Percentiles rank a stretch among this genome's conserved stretches.
phyloP scores from a whole-genome alignment of 2,329 filamentous ascomycete species.

The Fusarium poae region DNA sequence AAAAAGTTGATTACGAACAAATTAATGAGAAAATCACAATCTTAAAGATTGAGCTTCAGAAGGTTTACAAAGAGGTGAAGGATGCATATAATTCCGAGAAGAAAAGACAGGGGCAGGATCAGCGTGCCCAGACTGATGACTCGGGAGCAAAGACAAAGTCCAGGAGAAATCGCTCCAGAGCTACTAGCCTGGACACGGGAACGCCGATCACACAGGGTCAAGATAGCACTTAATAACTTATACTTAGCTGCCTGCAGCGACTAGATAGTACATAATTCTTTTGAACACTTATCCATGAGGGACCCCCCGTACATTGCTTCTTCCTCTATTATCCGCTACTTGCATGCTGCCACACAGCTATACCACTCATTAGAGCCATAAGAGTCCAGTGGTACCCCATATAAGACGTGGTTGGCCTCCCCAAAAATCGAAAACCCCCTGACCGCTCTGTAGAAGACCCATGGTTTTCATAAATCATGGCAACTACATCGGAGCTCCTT shows the following conservation, averaged over 20 bases:
- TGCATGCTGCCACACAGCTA: slow-evolving; percentile 16
- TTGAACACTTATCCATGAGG: neutral
- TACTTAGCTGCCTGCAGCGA: neutral
- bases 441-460: neutral
- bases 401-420: slow-evolving; percentile 17
- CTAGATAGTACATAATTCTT: no score
- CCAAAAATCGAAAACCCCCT: slow-evolving; percentile 21
- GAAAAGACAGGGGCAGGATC: neutral
- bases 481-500: slow-evolving; percentile 25
- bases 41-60: neutral
- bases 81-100: neutral
- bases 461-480: slow-evolving; percentile 20
- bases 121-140: no score
- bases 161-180: no score
- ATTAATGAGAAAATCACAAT: neutral
- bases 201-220: no score
- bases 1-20: neutral
- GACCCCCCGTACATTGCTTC: no score
- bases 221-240: accelerated
- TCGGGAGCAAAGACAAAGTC: no score
- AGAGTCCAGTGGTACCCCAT: slow-evolving; percentile 37
- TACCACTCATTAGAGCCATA: slow-evolving; percentile 26
- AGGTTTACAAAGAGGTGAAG: neutral
- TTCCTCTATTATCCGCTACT: neutral
- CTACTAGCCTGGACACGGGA: no score